These are phyloP conservation scores for Myxozyma nipponensis DNA, from an alignment of 805 yeast genomes.

Conservation along the genomic window DNA sequence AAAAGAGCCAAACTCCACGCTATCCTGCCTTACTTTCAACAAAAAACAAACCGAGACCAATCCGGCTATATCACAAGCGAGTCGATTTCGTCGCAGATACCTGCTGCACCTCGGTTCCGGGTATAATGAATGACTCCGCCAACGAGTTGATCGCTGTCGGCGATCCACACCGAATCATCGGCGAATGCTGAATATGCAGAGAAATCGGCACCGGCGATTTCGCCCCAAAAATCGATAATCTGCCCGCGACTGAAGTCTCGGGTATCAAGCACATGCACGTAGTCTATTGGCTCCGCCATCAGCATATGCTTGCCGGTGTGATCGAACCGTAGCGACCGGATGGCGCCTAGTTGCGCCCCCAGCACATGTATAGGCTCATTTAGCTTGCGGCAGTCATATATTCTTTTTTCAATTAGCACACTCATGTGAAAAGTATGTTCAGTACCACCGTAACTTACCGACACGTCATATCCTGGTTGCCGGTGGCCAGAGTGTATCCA, in stretches of 20 bases:
- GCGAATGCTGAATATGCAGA: constrained; percentile 1
- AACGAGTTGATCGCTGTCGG: constrained; percentile 51
- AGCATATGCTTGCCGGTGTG: constrained; percentile 45
- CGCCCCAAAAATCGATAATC: constrained; percentile 53
- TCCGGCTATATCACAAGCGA: background rate
- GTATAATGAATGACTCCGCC: constrained; percentile 55
- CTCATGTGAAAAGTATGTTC: background rate
- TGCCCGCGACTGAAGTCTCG: constrained; percentile 38
- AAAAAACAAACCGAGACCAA: background rate
- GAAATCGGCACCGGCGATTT: constrained; percentile 54
- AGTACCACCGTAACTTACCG: constrained; percentile 39
- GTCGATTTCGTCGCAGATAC: background rate
- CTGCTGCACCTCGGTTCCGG: background rate
- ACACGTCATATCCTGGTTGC: constrained; percentile 59
- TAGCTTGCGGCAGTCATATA: constrained; percentile 44
- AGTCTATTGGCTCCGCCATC: constrained; percentile 60
- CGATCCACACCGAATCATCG: constrained; percentile 43
- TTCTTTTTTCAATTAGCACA: background rate
- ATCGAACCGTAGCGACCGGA: constrained; percentile 52
- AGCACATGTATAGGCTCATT: constrained; percentile 34
- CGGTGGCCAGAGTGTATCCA: constrained; percentile 48
- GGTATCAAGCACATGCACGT: constrained; percentile 49
- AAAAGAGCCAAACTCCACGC: too few relatives aligned
- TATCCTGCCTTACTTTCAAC: too few relatives aligned
- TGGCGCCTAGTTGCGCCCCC: constrained; percentile 44